phyloP scores from a whole-genome alignment of 2,329 filamentous ascomycete species.

The Ophiostoma quercus region DNA sequence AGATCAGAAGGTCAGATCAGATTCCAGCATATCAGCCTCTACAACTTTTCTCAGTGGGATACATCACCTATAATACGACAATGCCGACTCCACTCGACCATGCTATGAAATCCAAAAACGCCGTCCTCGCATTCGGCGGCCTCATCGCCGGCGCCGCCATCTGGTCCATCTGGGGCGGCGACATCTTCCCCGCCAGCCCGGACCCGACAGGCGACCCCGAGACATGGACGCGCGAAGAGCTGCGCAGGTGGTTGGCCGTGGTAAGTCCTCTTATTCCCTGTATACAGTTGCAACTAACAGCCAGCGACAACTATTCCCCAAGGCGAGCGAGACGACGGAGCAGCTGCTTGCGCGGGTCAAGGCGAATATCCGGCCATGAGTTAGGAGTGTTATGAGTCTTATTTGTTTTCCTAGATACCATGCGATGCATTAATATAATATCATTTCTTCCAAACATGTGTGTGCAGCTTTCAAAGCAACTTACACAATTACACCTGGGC shows the following conservation, averaged over 20 bases:
- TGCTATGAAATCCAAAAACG: conserved; percentile 66
- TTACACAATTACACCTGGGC: too few species aligned
- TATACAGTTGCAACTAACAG: conserved; percentile 4
- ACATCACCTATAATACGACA: conserved; percentile 4
- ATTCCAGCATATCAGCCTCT: too few species aligned
- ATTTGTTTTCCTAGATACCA: not conserved
- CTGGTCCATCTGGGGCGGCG: conserved; percentile 80
- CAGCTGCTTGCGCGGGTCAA: conserved; percentile 44
- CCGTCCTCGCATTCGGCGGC: conserved; percentile 72
- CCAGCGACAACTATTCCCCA: conserved; percentile 46
- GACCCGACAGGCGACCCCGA: conserved; percentile 73
- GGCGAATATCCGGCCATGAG: conserved; percentile 41
- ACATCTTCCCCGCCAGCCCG: conserved; percentile 68
- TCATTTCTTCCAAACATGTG: too few species aligned
- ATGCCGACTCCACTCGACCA: conserved; percentile 68
- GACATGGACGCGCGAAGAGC: conserved; percentile 72
- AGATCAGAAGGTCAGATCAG: too few species aligned
- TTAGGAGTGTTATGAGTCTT: not conserved
- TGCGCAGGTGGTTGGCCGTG: conserved; percentile 72
- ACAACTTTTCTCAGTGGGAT: too few species aligned
- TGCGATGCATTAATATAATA: too few species aligned
- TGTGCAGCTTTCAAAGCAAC: too few species aligned
- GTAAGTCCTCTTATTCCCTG: too few species aligned
- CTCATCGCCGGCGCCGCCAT: conserved; percentile 74
- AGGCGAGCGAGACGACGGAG: conserved; percentile 41